A percentile compares a stretch with the other conserved stretches of the same genome.
phyloP scores from a whole-genome alignment of 1,284 basidiomycete genomes.

The Apiotrichum sp. region DNA sequence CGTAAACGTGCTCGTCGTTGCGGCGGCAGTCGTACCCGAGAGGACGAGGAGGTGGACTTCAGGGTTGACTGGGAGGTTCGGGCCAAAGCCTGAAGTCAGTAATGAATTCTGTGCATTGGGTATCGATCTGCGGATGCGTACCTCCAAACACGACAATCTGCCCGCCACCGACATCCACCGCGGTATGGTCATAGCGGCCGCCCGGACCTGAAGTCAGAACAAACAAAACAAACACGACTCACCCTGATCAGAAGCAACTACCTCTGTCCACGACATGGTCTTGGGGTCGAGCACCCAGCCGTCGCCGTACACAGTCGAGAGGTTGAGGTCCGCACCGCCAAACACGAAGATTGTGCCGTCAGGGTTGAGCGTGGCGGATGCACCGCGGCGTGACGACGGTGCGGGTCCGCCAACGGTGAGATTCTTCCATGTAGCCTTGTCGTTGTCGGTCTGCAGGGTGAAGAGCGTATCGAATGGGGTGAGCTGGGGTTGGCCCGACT shows the following conservation, averaged over 20 bases:
- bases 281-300: conserved; percentile 69
- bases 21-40: neutral
- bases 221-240: neutral
- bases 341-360: conserved; percentile 62
- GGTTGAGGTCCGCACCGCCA: conserved; percentile 62
- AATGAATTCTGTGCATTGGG: neutral
- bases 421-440: conserved; percentile 53
- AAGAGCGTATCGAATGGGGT: conserved; percentile 59
- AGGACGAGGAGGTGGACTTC: neutral
- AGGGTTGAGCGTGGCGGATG: conserved; percentile 55
- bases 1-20: neutral
- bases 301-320: conserved; percentile 58
- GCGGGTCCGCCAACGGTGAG: conserved; percentile 47
- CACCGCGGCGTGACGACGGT: conserved; percentile 62
- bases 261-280: conserved; percentile 39
- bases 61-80: neutral
- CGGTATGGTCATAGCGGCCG: conserved; percentile 64
- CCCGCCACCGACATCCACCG: conserved; percentile 54
- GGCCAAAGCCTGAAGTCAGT: conserved; percentile 1
- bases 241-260: neutral
- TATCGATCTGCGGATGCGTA: conserved; percentile 34
- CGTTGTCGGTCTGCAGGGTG: conserved; percentile 57
- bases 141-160: conserved; percentile 72
- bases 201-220: conserved; percentile 49
- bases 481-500: conserved; percentile 40